These are phyloP conservation scores for Pseudocercospora vitis DNA, from an alignment of 2,329 filamentous ascomycete genomes.

Conservation along the genomic window DNA sequence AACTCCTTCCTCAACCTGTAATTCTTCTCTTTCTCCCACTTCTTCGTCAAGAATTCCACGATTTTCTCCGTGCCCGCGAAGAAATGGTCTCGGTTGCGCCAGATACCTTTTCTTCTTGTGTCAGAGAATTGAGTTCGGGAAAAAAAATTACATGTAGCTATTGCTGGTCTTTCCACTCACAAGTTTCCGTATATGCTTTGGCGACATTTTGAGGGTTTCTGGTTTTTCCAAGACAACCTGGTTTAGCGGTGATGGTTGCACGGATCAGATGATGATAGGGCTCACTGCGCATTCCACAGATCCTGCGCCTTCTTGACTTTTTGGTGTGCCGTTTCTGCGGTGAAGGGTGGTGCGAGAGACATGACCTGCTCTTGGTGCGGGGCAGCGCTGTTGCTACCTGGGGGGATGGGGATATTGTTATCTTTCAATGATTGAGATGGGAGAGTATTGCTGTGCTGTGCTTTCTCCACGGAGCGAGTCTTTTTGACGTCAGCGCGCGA, in stretches of 20 bases:
- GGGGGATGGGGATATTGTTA: too few species aligned
- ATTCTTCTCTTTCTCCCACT: constrained; percentile 70
- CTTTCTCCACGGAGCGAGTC: not conserved
- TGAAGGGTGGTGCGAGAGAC: constrained; percentile 68
- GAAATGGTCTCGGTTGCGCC: constrained; percentile 75
- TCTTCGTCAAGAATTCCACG: constrained; percentile 65
- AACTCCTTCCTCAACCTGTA: constrained; percentile 81
- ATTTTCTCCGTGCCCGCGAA: constrained; percentile 68
- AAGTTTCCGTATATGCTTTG: constrained; percentile 71
- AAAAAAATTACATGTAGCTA: too few species aligned
- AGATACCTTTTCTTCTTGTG: constrained; percentile 51
- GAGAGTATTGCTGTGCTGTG: not conserved
- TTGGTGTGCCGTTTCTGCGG: constrained; percentile 64
- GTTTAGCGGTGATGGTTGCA: not conserved
- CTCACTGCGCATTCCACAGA: constrained; percentile 75
- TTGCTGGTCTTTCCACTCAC: too few species aligned
- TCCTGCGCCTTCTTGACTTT: constrained; percentile 86
- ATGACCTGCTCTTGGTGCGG: constrained; percentile 33
- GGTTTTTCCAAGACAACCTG: not conserved
- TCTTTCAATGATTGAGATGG: not conserved
- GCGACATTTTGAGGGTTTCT: constrained; percentile 67
- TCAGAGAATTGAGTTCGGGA: too few species aligned
- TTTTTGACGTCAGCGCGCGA: not conserved
- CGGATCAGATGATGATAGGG: not conserved
- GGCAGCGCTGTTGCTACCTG: too few species aligned